Percentiles rank a stretch among this genome's conserved stretches.
phyloP scores from a whole-genome alignment of 179 eudicot species.

The Spinacia oleracea region DNA sequence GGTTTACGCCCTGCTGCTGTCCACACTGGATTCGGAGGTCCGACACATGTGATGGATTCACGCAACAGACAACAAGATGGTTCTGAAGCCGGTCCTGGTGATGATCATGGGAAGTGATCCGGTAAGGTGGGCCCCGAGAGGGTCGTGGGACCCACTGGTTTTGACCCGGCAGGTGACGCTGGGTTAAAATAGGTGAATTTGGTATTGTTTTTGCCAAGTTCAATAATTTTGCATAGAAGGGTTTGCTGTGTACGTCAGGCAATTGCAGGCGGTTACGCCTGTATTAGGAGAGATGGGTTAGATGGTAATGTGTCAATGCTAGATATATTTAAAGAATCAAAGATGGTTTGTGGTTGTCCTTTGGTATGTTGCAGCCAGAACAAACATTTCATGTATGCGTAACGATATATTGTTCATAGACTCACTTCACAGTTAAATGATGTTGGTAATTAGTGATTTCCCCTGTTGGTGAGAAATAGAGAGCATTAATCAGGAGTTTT shows the following conservation, averaged over 20 bases:
- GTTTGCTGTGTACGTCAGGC: conserved; percentile 12
- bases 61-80: conserved; percentile 53
- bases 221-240: conserved; percentile 20
- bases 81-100: conserved; percentile 40
- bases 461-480: neutral
- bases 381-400: neutral
- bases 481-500: neutral
- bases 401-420: neutral
- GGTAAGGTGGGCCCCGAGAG: conserved; percentile 14
- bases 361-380: neutral
- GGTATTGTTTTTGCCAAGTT: conserved; percentile 2
- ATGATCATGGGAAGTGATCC: conserved; percentile 33
- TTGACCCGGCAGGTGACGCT: conserved; percentile 12
- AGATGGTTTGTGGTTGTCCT: neutral
- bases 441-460: neutral
- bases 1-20: conserved; percentile 40
- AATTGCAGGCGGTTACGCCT: neutral
- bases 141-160: conserved; percentile 6
- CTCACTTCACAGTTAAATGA: neutral
- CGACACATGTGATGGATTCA: conserved; percentile 41
- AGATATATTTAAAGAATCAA: neutral
- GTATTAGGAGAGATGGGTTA: neutral
- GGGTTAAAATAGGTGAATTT: conserved; percentile 20
- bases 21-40: conserved; percentile 37
- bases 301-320: neutral